Evolutionary conservation across 2,329 filamentous ascomycete species (phyloP).

Genomic region (Colletotrichum tanaceti): DNA sequence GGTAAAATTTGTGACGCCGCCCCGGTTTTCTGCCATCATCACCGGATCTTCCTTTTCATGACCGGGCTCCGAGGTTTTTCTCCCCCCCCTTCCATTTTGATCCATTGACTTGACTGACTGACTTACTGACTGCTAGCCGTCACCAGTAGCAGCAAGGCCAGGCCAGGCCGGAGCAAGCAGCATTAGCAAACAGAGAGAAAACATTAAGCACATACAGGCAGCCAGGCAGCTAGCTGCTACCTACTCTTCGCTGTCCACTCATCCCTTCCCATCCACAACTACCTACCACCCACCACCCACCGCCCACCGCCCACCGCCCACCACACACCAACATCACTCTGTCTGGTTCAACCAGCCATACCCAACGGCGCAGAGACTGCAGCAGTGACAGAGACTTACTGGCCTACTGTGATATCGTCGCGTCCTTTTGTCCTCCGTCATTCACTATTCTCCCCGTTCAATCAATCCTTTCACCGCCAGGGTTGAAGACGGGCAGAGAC

Average conservation of each 20-base stretch:
- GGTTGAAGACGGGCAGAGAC: background rate
- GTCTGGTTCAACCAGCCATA: background rate
- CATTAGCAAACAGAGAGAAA: background rate
- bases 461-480: background rate
- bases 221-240: too few species aligned
- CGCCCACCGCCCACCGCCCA: too few species aligned
- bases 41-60: constrained; percentile 22
- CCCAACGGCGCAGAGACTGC: background rate
- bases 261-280: background rate
- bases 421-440: background rate
- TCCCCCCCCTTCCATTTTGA: constrained; percentile 5
- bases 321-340: too few species aligned
- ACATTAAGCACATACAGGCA: background rate
- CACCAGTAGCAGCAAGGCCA: background rate
- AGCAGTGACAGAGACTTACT: constrained; percentile 5
- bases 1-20: constrained; percentile 43
- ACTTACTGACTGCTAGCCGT: background rate
- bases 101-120: background rate
- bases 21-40: constrained; percentile 39
- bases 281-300: too few species aligned
- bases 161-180: background rate
- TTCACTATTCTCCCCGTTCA: background rate
- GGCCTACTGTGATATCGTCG: background rate
- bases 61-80: background rate
- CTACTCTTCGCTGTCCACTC: background rate